phyloP scores from a whole-genome alignment of 352 stramenopile genomes.

The Phytophthora macrochlamydospora region DNA sequence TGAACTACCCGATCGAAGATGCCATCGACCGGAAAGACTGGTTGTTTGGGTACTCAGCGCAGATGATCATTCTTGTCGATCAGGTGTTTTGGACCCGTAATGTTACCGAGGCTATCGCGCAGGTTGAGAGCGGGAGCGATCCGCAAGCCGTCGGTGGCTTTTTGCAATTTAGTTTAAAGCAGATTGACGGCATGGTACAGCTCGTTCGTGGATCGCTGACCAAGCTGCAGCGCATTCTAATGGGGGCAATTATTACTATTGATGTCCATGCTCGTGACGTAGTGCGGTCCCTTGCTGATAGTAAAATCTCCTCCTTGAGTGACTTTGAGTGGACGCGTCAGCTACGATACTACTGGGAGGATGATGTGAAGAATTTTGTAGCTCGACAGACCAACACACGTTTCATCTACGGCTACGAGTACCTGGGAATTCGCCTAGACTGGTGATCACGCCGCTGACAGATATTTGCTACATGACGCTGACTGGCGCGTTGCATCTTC shows the following conservation, averaged over 20 bases:
- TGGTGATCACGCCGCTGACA: slow-evolving; percentile 86
- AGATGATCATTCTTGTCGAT: slow-evolving; percentile 90
- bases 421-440: slow-evolving; percentile 80
- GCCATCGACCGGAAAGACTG: slow-evolving; percentile 89
- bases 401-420: slow-evolving; percentile 89
- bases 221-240: slow-evolving; percentile 89
- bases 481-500: slow-evolving; percentile 93
- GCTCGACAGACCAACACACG: slow-evolving; percentile 82
- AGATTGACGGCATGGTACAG: slow-evolving; percentile 94
- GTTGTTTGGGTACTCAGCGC: slow-evolving; percentile 90
- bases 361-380: slow-evolving; percentile 88
- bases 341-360: slow-evolving; percentile 89
- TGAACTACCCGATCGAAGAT: slow-evolving; percentile 87
- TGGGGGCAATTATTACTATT: slow-evolving; percentile 92
- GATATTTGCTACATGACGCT: slow-evolving; percentile 95
- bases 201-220: slow-evolving; percentile 84
- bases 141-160: slow-evolving; percentile 80
- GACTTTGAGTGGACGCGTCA: slow-evolving; percentile 94
- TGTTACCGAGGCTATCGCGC: slow-evolving; percentile 78
- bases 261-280: slow-evolving; percentile 93
- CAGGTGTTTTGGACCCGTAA: slow-evolving; percentile 93
- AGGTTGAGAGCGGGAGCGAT: slow-evolving; percentile 74
- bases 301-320: slow-evolving; percentile 74
- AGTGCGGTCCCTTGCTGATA: slow-evolving; percentile 81
- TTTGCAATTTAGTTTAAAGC: slow-evolving; percentile 88